A percentile compares a stretch with the other conserved stretches of the same genome.
phyloP scores from a whole-genome alignment of 1,284 basidiomycete species.

The Pterulicium gracile region DNA sequence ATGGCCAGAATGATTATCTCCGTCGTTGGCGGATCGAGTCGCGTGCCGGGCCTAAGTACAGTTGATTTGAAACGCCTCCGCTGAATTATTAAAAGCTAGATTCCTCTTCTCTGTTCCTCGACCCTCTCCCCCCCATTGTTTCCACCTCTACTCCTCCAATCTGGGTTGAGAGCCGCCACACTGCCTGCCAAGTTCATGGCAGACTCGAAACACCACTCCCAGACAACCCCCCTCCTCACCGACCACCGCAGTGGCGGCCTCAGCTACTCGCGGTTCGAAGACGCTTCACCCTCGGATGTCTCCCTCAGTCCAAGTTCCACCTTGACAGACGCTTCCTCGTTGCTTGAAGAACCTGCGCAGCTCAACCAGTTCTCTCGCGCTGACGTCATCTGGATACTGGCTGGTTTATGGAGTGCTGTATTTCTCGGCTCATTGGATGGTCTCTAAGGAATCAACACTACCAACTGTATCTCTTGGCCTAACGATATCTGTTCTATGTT shows the following conservation, averaged over 20 bases:
- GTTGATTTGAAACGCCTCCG: background rate
- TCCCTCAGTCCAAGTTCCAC: conserved; percentile 12
- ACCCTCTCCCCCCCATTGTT: background rate
- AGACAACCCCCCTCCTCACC: background rate
- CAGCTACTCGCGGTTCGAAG: too few relatives aligned
- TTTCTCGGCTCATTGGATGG: conserved; percentile 78
- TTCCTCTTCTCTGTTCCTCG: background rate
- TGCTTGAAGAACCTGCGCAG: conserved; percentile 18
- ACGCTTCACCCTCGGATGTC: background rate
- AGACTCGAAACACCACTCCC: background rate
- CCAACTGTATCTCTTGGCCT: background rate
- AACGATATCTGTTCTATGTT: conserved; percentile 7
- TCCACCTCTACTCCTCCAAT: too few relatives aligned
- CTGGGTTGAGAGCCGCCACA: background rate
- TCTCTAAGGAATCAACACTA: conserved; percentile 12
- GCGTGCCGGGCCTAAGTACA: background rate
- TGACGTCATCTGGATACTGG: conserved; percentile 43
- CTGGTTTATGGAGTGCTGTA: conserved; percentile 68
- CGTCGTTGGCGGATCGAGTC: background rate
- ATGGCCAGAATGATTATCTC: background rate
- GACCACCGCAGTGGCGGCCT: too few relatives aligned
- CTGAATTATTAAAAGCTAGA: background rate
- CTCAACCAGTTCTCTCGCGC: conserved; percentile 35
- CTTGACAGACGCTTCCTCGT: conserved; percentile 13
- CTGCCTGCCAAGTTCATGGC: background rate